A percentile compares a stretch with the other conserved stretches of the same genome.
phyloP scores from a whole-genome alignment of 2,329 filamentous ascomycete species.

The Tricladium varicosporioides region DNA sequence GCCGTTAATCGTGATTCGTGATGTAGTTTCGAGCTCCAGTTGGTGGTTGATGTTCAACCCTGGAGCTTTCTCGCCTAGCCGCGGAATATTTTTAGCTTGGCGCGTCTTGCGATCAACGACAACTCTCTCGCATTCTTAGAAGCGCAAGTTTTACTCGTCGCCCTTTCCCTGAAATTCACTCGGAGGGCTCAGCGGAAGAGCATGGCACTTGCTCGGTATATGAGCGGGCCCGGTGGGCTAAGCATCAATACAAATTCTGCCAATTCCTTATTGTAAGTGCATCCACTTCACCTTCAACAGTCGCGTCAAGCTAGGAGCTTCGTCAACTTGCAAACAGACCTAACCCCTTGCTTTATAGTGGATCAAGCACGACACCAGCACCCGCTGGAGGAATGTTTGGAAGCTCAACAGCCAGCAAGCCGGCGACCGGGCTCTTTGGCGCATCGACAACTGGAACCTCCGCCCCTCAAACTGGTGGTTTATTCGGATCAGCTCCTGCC shows the following conservation, averaged over 20 bases:
- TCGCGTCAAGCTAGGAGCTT: conserved; percentile 33
- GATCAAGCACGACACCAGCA: conserved; percentile 27
- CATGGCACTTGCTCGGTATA: conserved; percentile 48
- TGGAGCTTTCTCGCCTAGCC: conserved; percentile 22
- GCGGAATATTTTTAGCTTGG: conserved; percentile 12
- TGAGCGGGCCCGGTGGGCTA: conserved; percentile 58
- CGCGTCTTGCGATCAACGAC: conserved; percentile 1
- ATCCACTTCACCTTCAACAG: background rate
- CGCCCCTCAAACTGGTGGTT: conserved; percentile 22
- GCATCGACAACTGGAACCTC: conserved; percentile 17
- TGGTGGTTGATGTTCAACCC: background rate
- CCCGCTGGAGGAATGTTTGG: conserved; percentile 33
- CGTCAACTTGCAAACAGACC: conserved; percentile 12
- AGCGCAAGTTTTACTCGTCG: conserved; percentile 1
- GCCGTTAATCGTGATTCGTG: background rate
- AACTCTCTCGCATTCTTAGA: conserved; percentile 8
- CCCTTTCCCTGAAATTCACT: conserved; percentile 2
- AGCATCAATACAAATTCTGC: conserved; percentile 63
- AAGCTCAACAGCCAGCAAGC: conserved; percentile 29
- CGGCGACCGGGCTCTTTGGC: conserved; percentile 34
- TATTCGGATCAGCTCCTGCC: conserved; percentile 29
- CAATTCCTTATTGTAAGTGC: conserved; percentile 53
- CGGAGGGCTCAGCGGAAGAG: conserved; percentile 8
- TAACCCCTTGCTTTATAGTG: conserved; percentile 24
- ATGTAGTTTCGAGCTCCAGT: background rate